These are phyloP conservation scores for Phialophora tarda DNA, from an alignment of 2,329 filamentous ascomycete species.

Conservation along the genomic window DNA sequence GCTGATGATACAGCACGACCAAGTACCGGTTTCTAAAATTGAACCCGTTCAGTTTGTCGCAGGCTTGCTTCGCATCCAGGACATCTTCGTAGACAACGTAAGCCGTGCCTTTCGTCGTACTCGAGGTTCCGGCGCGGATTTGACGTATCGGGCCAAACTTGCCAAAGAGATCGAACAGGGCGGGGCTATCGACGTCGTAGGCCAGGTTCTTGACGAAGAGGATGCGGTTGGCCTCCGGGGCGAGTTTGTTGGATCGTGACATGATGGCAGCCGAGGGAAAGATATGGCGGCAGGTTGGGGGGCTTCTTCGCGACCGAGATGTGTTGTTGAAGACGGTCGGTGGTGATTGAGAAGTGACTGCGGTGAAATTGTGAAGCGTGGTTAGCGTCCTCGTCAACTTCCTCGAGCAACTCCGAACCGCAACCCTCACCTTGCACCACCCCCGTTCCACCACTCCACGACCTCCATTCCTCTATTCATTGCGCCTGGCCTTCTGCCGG, in stretches of 20 bases:
- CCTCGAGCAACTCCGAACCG: slow-evolving; percentile 24
- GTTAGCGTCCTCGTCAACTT: slow-evolving; percentile 10
- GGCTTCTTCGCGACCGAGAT: neutral
- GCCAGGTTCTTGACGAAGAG: slow-evolving; percentile 99
- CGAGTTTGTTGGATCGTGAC: slow-evolving; percentile 70
- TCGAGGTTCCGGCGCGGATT: slow-evolving; percentile 97
- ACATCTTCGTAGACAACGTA: slow-evolving; percentile 99
- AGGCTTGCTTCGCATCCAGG: slow-evolving; percentile 97
- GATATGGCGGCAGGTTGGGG: neutral
- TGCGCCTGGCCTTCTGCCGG: slow-evolving; percentile 28
- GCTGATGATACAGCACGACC: slow-evolving; percentile 81
- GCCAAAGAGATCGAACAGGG: slow-evolving; percentile 97
- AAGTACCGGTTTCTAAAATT: slow-evolving; percentile 99
- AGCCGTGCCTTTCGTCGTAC: slow-evolving; percentile 96
- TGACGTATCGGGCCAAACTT: slow-evolving; percentile 96
- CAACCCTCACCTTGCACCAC: slow-evolving; percentile 19
- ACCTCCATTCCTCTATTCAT: slow-evolving; percentile 19
- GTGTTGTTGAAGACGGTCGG: neutral
- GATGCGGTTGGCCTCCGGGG: slow-evolving; percentile 99
- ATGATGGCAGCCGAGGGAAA: slow-evolving; percentile 18
- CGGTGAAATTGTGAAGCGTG: slow-evolving; percentile 2
- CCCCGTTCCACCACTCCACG: slow-evolving; percentile 15
- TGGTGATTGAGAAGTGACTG: neutral
- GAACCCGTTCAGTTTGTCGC: slow-evolving; percentile 99
- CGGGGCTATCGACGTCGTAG: slow-evolving; percentile 98